Evolutionary conservation across 2,329 filamentous ascomycete genomes (phyloP), one percentile per base, ranked within the genome.

Genomic region (Helminthosporium solani): DNA sequence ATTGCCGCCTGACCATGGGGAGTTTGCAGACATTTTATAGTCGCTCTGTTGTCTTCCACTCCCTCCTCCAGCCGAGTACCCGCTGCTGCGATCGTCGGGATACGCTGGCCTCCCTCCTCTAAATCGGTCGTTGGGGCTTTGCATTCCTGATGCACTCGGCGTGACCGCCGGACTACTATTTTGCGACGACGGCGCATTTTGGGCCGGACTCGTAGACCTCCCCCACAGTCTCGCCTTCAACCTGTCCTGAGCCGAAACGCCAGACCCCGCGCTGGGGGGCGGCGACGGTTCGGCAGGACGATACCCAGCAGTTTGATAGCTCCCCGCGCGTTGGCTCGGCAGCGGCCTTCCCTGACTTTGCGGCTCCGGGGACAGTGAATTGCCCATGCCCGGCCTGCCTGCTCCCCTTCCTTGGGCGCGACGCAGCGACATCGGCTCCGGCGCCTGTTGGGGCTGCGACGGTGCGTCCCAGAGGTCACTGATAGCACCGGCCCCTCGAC

Each of bases 181-280:
- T n/a, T 47, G 46, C 11, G 61, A 60, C 18, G 64, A 56, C 6
- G 56, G 43, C 5, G 58, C 52, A 40, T 60, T 65, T 48, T 59
- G 66, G 19, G 73, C 73, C 7, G 83, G 81, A 53, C 82, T 85
- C 38, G 75, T 75, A 34, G 80, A 80, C 54, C 79, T 77, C 18
- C 80, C 83, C 78, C 90, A 90, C 36, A 96, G 73, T 51, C 88
- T 77, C 60, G 90, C 88, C 64, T 90, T 88, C 58, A 96, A 75
- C 57, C 88, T 78, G 59, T 95, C 88, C 72, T 95, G 88, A 40
- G 90, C 90, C 16, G 84, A 83, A 27, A 77, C 77, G 2, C 71
- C 75, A 33, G 61, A 70, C 40, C 64, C 70, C 34, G 58, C 60
- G 54, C 64, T 67, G 51, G 75, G 67, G 61, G 69, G 64, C 50